Base-by-base conservation (phyloP, 768 basidiomycete genomes). In the Cystofilobasidium ferigula region DNA sequence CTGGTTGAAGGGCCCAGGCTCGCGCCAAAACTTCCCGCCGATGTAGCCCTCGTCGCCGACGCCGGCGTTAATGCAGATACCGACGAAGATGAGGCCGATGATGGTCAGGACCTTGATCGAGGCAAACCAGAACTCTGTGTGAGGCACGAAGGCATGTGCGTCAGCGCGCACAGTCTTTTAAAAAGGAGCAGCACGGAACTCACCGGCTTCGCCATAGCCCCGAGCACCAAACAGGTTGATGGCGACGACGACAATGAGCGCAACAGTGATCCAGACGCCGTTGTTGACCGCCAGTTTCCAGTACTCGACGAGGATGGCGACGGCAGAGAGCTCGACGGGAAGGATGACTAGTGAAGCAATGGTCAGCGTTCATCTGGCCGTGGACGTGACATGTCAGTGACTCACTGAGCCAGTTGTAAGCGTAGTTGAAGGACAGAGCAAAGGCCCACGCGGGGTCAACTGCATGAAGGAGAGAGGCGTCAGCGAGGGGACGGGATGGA, bases 1-100 rank as follows among this genome's bases (percentile, higher is more conserved):
- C 72, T 94, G 89, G 13, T 80, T 85, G 73, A 97, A 89, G 0
- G 93, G 85, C 14, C 94, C 94, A 0, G 92, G 92, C 70, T 92
- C 69, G 68, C 84, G 86, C 89, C 90, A 93, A 78, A 86, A 89
- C 34, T 84, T 79, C 78, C 87, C 87, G 0, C 87, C 86, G 65
- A 58, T 42, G 61, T 68, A 68, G 8, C 61, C 57, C 12, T 87
- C 86, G 71, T 82, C 76, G 2, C 88, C 92, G 65, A 89, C 91
- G 69, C 93, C 93, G 47, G 90, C 84, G 73, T 91, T 89, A 69
- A 94, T 78, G 36, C 93, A 79, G 73, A 91, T 81, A 36, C 79
- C 81, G 68, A 81, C 75, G 70, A 83, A 81, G 72, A 82, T 80
- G n/a, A 77, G 69, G 42, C 74, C 75, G 56, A 72, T 65, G 63